A percentile compares a stretch with the other conserved stretches of the same genome.
Evolutionary conservation across 331 rosid genomes (phyloP).

Genomic region (Acacia concinna): DNA sequence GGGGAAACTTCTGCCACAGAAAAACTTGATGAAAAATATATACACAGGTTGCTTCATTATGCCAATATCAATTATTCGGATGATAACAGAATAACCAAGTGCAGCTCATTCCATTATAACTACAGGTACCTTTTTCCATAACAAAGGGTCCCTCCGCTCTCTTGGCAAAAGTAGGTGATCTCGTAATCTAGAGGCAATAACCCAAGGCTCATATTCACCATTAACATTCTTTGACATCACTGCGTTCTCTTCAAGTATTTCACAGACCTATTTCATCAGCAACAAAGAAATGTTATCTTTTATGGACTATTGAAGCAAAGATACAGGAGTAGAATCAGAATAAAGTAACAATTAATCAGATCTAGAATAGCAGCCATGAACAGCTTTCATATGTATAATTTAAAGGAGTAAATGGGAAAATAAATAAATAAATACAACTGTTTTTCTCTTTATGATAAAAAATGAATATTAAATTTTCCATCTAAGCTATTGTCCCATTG

Average conservation of each 20-base stretch:
- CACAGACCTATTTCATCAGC: slow-evolving; percentile 64
- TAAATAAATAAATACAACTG: slow-evolving; percentile 11
- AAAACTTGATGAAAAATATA: slow-evolving; percentile 8
- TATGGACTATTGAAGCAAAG: neutral
- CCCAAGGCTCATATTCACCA: slow-evolving; percentile 78
- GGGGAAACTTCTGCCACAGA: slow-evolving; percentile 23
- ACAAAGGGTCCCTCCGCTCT: slow-evolving; percentile 71
- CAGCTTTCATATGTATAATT: slow-evolving; percentile 14
- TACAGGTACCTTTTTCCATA: slow-evolving; percentile 76
- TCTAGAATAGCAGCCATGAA: slow-evolving; percentile 12
- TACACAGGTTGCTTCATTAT: slow-evolving; percentile 28
- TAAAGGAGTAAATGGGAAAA: slow-evolving; percentile 11
- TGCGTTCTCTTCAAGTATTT: slow-evolving; percentile 88
- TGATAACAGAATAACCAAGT: slow-evolving; percentile 10
- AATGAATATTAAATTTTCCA: neutral
- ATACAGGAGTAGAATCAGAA: slow-evolving; percentile 6
- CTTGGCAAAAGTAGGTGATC: slow-evolving; percentile 90
- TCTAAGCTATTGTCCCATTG: slow-evolving; percentile 1
- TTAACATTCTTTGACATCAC: slow-evolving; percentile 56
- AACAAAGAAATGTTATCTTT: slow-evolving; percentile 2
- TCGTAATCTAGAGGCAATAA: slow-evolving; percentile 79
- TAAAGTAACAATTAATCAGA: slow-evolving; percentile 19
- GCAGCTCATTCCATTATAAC: slow-evolving; percentile 12
- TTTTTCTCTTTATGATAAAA: slow-evolving; percentile 11
- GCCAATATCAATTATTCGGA: slow-evolving; percentile 10